A percentile compares a stretch with the other conserved stretches of the same genome.
Conservation (phyloP, 805 yeast species). For the Candida verbasci region DNA sequence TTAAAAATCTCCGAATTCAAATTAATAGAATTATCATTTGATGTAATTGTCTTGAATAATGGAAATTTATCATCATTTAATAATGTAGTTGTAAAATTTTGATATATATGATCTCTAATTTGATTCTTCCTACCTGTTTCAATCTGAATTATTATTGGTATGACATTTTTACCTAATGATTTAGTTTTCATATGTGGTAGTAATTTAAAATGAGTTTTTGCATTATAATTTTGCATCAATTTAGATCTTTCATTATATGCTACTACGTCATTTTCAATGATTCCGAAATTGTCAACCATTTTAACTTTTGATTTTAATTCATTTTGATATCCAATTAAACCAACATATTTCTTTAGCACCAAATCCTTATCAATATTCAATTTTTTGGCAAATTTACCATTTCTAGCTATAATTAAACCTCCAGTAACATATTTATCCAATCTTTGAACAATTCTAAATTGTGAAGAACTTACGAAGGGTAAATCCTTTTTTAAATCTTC, state of each 20-base stretch:
- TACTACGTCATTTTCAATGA: constrained; percentile 12
- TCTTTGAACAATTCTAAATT: constrained; percentile 16
- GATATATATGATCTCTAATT: constrained; percentile 19
- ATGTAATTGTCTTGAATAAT: constrained; percentile 12
- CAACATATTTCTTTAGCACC: constrained; percentile 16
- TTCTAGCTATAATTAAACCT: constrained; percentile 17
- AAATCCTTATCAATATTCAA: constrained; percentile 5
- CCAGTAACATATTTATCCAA: constrained; percentile 22
- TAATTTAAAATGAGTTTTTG: constrained; percentile 15
- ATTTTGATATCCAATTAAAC: constrained; percentile 10
- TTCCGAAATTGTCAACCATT: constrained; percentile 9
- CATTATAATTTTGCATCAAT: constrained; percentile 7
- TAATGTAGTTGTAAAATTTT: constrained; percentile 15
- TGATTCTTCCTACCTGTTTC: constrained; percentile 23
- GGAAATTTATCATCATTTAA: constrained; percentile 20
- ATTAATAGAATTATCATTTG: not conserved
- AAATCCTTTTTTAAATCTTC: not conserved
- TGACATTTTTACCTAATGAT: constrained; percentile 4
- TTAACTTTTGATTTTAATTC: constrained; percentile 8
- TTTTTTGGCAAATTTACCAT: constrained; percentile 12
- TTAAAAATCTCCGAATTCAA: constrained; percentile 14
- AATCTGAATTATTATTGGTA: constrained; percentile 17
- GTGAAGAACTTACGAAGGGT: constrained; percentile 1
- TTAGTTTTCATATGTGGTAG: constrained; percentile 10
- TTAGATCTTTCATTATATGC: constrained; percentile 4